phyloP scores from a whole-genome alignment of 1,139 yeast genomes.

The Fermentozyma sake region DNA sequence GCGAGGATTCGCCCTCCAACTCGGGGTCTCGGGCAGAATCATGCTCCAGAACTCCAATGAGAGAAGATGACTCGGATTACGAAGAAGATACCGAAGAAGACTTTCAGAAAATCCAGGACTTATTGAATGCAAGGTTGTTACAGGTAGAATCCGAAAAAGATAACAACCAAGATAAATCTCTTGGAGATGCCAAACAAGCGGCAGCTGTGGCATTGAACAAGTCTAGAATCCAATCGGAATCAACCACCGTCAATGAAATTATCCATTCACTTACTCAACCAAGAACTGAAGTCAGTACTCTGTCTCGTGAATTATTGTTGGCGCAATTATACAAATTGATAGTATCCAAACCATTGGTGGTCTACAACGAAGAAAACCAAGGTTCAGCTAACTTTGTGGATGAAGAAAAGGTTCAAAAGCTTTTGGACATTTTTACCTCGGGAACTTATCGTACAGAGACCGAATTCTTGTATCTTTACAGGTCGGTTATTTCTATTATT shows the following conservation, averaged over 20 bases:
- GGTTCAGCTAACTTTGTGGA: constrained; percentile 31
- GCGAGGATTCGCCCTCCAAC: constrained; percentile 12
- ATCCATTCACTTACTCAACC: constrained; percentile 35
- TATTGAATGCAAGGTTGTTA: constrained; percentile 34
- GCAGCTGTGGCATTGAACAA: constrained; percentile 29
- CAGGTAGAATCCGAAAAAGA: constrained; percentile 14
- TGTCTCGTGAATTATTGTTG: constrained; percentile 46
- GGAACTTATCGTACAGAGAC: constrained; percentile 37
- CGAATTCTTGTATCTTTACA: constrained; percentile 40
- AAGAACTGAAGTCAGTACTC: constrained; percentile 43
- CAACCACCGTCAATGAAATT: constrained; percentile 39
- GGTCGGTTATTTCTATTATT: constrained; percentile 41
- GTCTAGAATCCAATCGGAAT: constrained; percentile 32
- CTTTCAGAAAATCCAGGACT: constrained; percentile 37
- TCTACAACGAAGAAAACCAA: constrained; percentile 33
- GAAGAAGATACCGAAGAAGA: constrained; percentile 44
- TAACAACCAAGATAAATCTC: constrained; percentile 13
- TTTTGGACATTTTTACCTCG: constrained; percentile 27
- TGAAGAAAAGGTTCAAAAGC: constrained; percentile 32
- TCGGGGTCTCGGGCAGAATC: constrained; percentile 32
- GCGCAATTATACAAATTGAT: constrained; percentile 49
- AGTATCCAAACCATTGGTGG: constrained; percentile 38
- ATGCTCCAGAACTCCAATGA: constrained; percentile 39
- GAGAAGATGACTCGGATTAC: constrained; percentile 27
- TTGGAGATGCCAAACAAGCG: constrained; percentile 23